A percentile compares a stretch with the other conserved stretches of the same genome.
phyloP scores from a whole-genome alignment of 345 rosid genomes.

The Arabis alpina region DNA sequence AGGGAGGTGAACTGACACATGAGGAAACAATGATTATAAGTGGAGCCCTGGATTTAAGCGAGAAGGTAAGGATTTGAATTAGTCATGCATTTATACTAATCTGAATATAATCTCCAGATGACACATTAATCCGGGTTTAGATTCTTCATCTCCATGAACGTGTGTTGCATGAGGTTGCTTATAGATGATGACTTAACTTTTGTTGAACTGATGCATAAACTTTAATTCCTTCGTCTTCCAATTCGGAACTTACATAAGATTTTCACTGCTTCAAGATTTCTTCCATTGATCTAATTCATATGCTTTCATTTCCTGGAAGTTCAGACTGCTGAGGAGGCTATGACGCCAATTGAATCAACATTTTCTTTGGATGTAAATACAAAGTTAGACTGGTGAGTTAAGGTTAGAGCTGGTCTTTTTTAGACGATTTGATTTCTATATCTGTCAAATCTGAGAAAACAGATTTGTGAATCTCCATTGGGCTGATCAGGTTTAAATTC shows the following conservation, averaged over 20 bases:
- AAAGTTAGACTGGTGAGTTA: slow-evolving; percentile 76
- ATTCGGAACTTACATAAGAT: not conserved
- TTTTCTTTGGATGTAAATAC: slow-evolving; percentile 82
- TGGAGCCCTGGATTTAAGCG: slow-evolving; percentile 94
- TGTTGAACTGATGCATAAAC: not conserved
- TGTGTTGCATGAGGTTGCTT: slow-evolving; percentile 5
- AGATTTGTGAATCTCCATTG: not conserved
- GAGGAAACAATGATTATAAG: slow-evolving; percentile 96
- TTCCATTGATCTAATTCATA: slow-evolving; percentile 9
- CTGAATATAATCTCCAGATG: not conserved
- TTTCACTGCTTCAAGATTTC: slow-evolving; percentile 18
- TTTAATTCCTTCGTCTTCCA: not conserved
- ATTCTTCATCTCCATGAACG: not conserved
- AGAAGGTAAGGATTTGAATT: slow-evolving; percentile 58
- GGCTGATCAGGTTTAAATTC: not conserved
- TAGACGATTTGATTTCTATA: slow-evolving; percentile 25
- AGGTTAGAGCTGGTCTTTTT: slow-evolving; percentile 26
- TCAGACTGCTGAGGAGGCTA: slow-evolving; percentile 89
- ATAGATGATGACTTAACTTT: not conserved
- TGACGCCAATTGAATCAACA: slow-evolving; percentile 90
- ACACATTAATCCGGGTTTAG: too few species aligned
- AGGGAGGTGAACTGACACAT: slow-evolving; percentile 97
- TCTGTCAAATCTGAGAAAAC: not conserved
- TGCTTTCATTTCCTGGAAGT: slow-evolving; percentile 32
- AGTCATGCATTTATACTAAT: not conserved